Percentiles rank a stretch among this genome's conserved stretches.
phyloP scores from a whole-genome alignment of 116 monocot genomes.

The Papilionanthe hybrid region DNA sequence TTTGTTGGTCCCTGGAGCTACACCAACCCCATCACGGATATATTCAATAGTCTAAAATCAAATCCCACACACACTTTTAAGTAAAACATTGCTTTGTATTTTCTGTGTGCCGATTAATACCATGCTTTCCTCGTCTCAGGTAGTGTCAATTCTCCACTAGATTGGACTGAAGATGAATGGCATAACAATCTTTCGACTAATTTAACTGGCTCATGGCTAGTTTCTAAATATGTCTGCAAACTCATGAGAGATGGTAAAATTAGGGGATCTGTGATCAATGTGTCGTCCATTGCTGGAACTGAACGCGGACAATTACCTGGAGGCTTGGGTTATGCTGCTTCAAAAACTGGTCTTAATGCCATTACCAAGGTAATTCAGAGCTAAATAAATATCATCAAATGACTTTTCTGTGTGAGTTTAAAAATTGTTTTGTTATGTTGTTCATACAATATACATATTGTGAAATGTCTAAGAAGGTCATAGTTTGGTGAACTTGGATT shows the following conservation, averaged over 20 bases:
- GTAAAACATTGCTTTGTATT: background rate
- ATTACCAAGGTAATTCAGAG: conserved; percentile 34
- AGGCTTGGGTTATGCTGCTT: conserved; percentile 36
- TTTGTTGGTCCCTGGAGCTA: no score
- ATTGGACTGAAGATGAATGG: conserved; percentile 52
- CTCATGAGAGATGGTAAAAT: conserved; percentile 39
- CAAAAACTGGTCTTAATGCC: conserved; percentile 41
- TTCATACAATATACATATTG: background rate
- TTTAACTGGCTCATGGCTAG: conserved; percentile 44
- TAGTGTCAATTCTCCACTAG: conserved; percentile 32
- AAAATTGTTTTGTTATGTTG: background rate
- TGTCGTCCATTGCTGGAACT: conserved; percentile 39
- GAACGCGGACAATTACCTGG: conserved; percentile 42
- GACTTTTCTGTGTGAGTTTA: background rate
- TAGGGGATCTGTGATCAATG: conserved; percentile 39
- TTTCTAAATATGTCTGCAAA: conserved; percentile 43
- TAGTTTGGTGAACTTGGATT: background rate
- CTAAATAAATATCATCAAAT: background rate
- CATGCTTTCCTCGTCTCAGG: conserved; percentile 17
- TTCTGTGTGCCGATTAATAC: background rate
- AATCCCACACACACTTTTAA: background rate
- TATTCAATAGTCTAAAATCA: no score
- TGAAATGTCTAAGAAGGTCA: background rate
- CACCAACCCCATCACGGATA: no score
- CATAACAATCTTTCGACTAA: conserved; percentile 29